Evolutionary conservation across 2,329 filamentous ascomycete species (phyloP).

Genomic region (Mycosphaerella sp.): DNA sequence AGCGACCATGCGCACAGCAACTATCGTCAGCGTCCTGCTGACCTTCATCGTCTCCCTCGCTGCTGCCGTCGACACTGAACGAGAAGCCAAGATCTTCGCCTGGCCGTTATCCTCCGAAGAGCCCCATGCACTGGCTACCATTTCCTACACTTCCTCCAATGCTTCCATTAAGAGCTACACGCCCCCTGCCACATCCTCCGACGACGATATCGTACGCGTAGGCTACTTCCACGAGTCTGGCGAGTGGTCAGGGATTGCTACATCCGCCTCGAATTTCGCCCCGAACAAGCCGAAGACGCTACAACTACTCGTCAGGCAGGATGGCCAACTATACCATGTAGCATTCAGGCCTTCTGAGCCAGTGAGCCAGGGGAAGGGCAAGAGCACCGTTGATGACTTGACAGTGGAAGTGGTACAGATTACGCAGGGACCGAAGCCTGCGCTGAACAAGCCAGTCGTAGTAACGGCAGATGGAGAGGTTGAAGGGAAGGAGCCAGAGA

Average conservation of each 20-base stretch:
- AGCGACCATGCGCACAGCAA: slow-evolving; percentile 33
- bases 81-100: slow-evolving; percentile 33
- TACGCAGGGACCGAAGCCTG: slow-evolving; percentile 37
- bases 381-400: slow-evolving; percentile 34
- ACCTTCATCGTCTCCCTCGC: slow-evolving; percentile 33
- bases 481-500: slow-evolving; percentile 42
- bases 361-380: slow-evolving; percentile 14
- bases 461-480: slow-evolving; percentile 52
- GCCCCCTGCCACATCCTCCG: slow-evolving; percentile 28
- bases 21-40: slow-evolving; percentile 35
- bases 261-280: slow-evolving; percentile 40
- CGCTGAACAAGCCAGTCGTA: slow-evolving; percentile 49
- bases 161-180: slow-evolving; percentile 38
- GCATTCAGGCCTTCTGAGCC: slow-evolving; percentile 38
- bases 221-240: slow-evolving; percentile 39
- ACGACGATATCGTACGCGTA: slow-evolving; percentile 40
- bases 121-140: slow-evolving; percentile 39
- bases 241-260: slow-evolving; percentile 43
- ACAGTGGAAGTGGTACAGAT: slow-evolving; percentile 39
- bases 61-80: slow-evolving; percentile 22
- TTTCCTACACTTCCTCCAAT: slow-evolving; percentile 39
- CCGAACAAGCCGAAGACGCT: slow-evolving; percentile 41
- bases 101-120: slow-evolving; percentile 35
- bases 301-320: slow-evolving; percentile 39
- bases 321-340: slow-evolving; percentile 42